Percentiles rank a stretch among this genome's conserved stretches.
phyloP scores from a whole-genome alignment of 805 yeast species.

The Candida oleophila region DNA sequence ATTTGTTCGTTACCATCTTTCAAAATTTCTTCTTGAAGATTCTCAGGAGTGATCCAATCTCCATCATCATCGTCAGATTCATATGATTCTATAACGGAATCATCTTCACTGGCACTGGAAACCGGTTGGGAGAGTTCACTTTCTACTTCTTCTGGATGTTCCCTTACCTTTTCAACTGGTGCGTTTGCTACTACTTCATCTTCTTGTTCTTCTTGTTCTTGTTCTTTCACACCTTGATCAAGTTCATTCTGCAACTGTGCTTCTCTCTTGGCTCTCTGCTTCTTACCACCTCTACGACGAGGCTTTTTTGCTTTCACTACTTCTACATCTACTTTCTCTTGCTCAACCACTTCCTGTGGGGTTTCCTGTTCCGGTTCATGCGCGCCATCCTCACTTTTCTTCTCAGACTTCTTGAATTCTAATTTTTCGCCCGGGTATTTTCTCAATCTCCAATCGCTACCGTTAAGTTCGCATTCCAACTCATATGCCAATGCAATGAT shows the following conservation, averaged over 20 bases:
- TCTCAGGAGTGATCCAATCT: constrained; percentile 92
- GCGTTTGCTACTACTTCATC: constrained; percentile 1
- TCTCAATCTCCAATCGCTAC: constrained; percentile 72
- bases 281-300: constrained; percentile 65
- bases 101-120: background rate
- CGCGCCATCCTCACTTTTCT: constrained; percentile 16
- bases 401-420: constrained; percentile 15
- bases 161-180: background rate
- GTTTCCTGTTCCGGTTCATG: constrained; percentile 10
- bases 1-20: constrained; percentile 66
- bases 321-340: background rate
- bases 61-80: constrained; percentile 82
- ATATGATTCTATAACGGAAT: constrained; percentile 18
- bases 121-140: background rate
- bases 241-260: constrained; percentile 24
- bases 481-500: constrained; percentile 90
- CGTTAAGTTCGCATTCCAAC: constrained; percentile 67
- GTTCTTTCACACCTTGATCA: constrained; percentile 9
- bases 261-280: constrained; percentile 59
- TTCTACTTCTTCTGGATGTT: background rate
- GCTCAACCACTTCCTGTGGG: background rate
- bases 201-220: constrained; percentile 5
- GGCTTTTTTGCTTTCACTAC: constrained; percentile 29
- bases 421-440: constrained; percentile 65
- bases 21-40: constrained; percentile 64